phyloP scores from a whole-genome alignment of 2,329 filamentous ascomycete species.

The Xylariaceae sp. region DNA sequence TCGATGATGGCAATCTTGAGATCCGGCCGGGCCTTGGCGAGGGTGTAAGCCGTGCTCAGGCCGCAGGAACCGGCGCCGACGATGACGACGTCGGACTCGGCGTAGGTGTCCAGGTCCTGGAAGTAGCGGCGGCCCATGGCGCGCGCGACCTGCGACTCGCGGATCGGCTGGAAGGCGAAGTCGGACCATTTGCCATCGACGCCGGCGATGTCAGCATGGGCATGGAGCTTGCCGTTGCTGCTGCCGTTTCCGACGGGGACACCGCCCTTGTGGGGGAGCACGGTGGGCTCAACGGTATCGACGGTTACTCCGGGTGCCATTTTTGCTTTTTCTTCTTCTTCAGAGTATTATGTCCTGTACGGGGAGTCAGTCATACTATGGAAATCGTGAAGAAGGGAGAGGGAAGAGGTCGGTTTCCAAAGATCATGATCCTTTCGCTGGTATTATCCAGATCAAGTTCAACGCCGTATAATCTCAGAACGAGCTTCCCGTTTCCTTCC shows the following conservation, averaged over 20 bases:
- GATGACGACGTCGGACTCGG: conserved; percentile 91
- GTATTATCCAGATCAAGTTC: conserved; percentile 99
- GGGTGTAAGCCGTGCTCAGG: conserved; percentile 75
- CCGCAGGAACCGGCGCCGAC: conserved; percentile 87
- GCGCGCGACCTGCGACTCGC: conserved; percentile 85
- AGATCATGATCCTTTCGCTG: conserved; percentile 99
- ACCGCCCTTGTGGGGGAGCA: conserved; percentile 43
- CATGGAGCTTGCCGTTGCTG: conserved; percentile 29
- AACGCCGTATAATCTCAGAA: conserved; percentile 85
- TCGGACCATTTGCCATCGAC: conserved; percentile 73
- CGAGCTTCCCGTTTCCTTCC: conserved; percentile 24
- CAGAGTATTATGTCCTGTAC: conserved; percentile 27
- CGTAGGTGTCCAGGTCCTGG: conserved; percentile 78
- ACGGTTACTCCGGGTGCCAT: conserved; percentile 78
- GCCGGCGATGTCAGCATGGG: conserved; percentile 52
- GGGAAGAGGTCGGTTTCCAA: conserved; percentile 35
- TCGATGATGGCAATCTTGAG: conserved; percentile 89
- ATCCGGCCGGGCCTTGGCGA: conserved; percentile 78
- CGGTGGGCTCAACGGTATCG: conserved; percentile 49
- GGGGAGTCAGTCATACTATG: conserved; percentile 34
- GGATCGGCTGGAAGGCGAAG: conserved; percentile 81
- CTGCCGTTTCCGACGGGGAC: conserved; percentile 34
- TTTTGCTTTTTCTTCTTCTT: conserved; percentile 28
- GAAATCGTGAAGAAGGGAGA: neutral
- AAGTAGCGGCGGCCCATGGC: conserved; percentile 96